Evolutionary conservation across 192 early-diverging fungal genomes (phyloP), one percentile per base, ranked within the genome.

Genomic region (Backusella tarrabulga): DNA sequence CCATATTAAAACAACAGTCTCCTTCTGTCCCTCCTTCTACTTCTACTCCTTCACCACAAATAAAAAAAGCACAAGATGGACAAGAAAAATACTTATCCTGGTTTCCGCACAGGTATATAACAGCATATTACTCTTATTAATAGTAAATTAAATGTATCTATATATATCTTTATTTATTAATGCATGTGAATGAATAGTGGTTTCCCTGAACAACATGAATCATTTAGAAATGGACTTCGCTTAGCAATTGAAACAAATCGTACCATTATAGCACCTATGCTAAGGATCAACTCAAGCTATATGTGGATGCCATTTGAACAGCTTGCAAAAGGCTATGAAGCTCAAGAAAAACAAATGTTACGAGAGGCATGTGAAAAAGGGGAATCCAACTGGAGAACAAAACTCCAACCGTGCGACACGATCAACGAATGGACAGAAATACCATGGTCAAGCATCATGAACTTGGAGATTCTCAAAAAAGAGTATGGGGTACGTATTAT

Each of bases 191-290:
- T 26, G 17, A 42, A 26, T 54, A 79, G 77, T 34, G 72, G 44
- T 36, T 72, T 79, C 17, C 34, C 72, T 40, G 77, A 79, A 42
- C 77, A 79, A 63, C 72, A 72, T n/a, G 50, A 74, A 67, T 41
- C 77, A 15, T 73, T 79, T 68, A 35, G 72, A 79, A 79, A 79
- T 69, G 77, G 56, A 38, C 52, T 79, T 15, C 54, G 77, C 9
- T 15, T 79, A 69, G 77, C 72, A 23, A 26, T 68, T 23, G 77
- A 79, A 42, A 79, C 77, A 1, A 74, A 74, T 32, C 71, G 77
- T 29, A 79, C 77, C 2, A 56, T 79, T 23, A 71, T 79, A 35
- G 72, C 63, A 35, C 77, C 77, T 34, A 60, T 60, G 40, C 42
- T 79, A 46, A 41, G 77, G 15, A 72, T 79, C 7, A 54, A 72